Base-by-base conservation (phyloP, 495 filamentous ascomycete species). In the Evernia prunastri region DNA sequence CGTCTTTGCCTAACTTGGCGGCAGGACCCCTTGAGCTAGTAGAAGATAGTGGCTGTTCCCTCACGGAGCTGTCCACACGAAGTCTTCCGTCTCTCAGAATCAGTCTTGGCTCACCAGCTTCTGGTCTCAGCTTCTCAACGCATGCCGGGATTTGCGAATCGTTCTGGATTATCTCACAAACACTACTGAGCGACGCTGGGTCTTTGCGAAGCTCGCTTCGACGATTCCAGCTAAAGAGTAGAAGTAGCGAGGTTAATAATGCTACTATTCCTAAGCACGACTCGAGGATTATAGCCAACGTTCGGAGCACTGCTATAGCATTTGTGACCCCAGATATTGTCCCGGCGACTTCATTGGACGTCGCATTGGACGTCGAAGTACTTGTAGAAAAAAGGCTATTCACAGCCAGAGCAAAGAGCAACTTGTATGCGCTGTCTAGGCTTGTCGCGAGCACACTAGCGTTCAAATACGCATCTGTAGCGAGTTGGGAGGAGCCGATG, bases 241-340 rank as follows among this genome's bases (percentile, higher is more conserved):
- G 47, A 11, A 81, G 61, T 0, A 43, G 47, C 1, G 62, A 49
- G 0, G 70, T 66, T 3, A 76, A 62, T 10, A 72, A 17, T 0
- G 70, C 63, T 1, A 77, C 74, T 1, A 75, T 15, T 8, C 63
- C 71, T 1, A 82, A 70, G 8, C 76, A 66, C 0, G 39, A 69
- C 61, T 81, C 78, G 0, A 81, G 69, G 6, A 76, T 49, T 11
- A 73, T 67, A 1, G 77, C 68, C 59, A 82, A 73, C 1, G 73
- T 13, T 2, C 73, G 61, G 20, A 76, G 74, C 10, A 80, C 64
- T 12, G 76, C 59, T 10, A 81, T 71, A 42, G 73, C 66, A 25
- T 68, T 47, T 4, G 39, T 20, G 18, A 18, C 61, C 13, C 68
- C 64, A 37, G 54, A 10, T 5, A 59, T n/a, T 39, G 25, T 13